Evolutionary conservation across 495 filamentous ascomycete species (phyloP).

Genomic region (Stereocaulon alpinum): DNA sequence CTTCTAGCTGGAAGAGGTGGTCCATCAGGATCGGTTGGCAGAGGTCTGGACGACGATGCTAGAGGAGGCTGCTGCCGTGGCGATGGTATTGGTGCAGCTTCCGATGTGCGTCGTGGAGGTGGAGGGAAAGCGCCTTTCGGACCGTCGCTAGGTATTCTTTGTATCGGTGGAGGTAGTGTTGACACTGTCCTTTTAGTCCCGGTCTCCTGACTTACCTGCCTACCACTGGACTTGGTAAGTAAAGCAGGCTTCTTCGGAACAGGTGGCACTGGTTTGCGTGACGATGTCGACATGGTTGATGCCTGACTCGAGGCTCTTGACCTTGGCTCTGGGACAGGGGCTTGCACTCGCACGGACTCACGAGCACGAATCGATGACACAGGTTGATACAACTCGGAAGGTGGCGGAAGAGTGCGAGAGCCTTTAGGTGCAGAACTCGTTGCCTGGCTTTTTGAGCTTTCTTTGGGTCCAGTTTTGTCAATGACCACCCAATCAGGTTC

Average conservation of each 20-base stretch:
- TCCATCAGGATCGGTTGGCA: neutral
- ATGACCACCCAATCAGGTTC: conserved; percentile 73
- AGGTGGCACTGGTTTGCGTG: conserved; percentile 33
- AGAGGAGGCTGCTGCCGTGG: neutral
- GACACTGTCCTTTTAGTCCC: neutral
- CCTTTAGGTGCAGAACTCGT: neutral
- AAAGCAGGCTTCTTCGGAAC: conserved; percentile 32
- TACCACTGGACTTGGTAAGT: conserved; percentile 15
- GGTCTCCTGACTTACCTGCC: neutral
- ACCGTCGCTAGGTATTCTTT: neutral
- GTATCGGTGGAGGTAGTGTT: neutral
- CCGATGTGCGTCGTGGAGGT: neutral
- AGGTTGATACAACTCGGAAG: neutral
- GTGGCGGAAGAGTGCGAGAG: neutral
- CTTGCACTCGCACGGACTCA: neutral
- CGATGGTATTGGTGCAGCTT: neutral
- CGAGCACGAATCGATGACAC: neutral
- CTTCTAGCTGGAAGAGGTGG: conserved; percentile 7
- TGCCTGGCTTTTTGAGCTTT: neutral
- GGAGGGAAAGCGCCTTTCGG: neutral
- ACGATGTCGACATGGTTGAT: conserved; percentile 8
- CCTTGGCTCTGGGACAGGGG: neutral
- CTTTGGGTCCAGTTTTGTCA: neutral
- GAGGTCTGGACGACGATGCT: too few species aligned
- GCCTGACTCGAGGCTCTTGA: conserved; percentile 3